Evolutionary conservation across 202 grass and related monocot genomes (phyloP), one percentile per base, ranked within the genome.

Genomic region (Schoenoplectus triqueter): DNA sequence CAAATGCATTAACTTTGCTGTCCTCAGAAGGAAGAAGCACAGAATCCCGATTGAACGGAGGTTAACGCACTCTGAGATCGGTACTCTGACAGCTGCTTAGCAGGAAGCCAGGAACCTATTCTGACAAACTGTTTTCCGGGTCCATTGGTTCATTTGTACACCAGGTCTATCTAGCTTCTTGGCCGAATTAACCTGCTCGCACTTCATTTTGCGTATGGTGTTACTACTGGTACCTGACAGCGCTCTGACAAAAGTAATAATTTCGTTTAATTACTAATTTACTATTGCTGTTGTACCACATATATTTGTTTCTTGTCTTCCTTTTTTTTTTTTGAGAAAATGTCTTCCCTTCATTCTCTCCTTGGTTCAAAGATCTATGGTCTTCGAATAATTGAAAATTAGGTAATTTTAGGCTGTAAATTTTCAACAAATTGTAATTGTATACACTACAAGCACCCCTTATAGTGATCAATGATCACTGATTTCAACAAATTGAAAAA

Each of bases 161-260:
- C 81, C 81, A 10, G n/a, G 66, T 83, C 81, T 60, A 83, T 83
- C 14, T 3, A 0, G 57, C 3, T 19, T 7, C 20, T 69, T 83
- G 55, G 13, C 13, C 2, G 17, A 14, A 48, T 68, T 46, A 52
- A 10, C 46, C 47, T 7, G 11, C 18, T 18, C 81, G 45, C 69
- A 11, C 80, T 56, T 56, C 7, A 54, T 10, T 70, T 83, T 59
- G 64, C 81, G 64, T 83, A 69, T 69, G 8, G 81, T 8, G 50
- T 59, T 69, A 4, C 0, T 69, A n/a, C 3, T 68, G 51, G 20
- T 31, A 44, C 46, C 19, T 83, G 81, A 56, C 81, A 83, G 17
- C 5, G 2, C 1, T 71, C 81, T 83, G 81, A 83, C 81, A 69
- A 2, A 13, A 71, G 63, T 52, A 70, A 71, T 83, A 10, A 83